Conservation (phyloP, 2,329 filamentous ascomycete species). For the Botryotinia narcissicola region DNA sequence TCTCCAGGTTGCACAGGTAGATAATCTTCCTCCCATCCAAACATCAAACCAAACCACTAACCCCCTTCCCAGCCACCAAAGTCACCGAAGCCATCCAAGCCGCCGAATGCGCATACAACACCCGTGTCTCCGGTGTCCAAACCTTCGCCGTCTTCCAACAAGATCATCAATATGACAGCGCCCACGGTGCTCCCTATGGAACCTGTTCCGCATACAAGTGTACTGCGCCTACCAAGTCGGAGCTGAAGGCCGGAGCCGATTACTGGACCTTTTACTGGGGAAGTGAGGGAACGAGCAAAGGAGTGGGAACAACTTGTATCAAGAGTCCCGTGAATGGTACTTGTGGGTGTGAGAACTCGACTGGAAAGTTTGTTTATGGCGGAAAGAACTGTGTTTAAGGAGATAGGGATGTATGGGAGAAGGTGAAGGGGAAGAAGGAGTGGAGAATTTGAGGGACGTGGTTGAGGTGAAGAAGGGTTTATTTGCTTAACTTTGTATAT, state of each 20-base stretch:
- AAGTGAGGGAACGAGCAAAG: background rate
- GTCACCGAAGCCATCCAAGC: conserved; percentile 13
- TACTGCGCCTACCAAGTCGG: background rate
- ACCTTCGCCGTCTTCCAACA: conserved; percentile 17
- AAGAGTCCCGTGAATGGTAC: background rate
- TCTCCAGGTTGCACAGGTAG: background rate
- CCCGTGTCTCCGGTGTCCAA: background rate
- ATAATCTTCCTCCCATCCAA: background rate
- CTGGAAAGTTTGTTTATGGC: background rate
- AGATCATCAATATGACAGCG: background rate
- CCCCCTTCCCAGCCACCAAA: background rate
- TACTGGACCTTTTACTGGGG: conserved; percentile 14
- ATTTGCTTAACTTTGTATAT: background rate
- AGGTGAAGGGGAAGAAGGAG: too few relatives aligned
- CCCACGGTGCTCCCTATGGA: conserved; percentile 7
- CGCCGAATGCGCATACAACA: conserved; percentile 18
- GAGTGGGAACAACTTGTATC: background rate
- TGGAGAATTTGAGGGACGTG: too few relatives aligned
- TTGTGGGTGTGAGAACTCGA: conserved; percentile 13
- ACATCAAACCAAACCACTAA: background rate
- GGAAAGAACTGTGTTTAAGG: background rate
- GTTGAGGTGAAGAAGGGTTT: too few relatives aligned
- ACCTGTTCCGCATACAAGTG: conserved; percentile 11
- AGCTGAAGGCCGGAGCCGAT: background rate
- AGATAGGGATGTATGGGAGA: background rate